Conservation (phyloP, 805 yeast genomes). For the Tetrapisispora taiwanensis region DNA sequence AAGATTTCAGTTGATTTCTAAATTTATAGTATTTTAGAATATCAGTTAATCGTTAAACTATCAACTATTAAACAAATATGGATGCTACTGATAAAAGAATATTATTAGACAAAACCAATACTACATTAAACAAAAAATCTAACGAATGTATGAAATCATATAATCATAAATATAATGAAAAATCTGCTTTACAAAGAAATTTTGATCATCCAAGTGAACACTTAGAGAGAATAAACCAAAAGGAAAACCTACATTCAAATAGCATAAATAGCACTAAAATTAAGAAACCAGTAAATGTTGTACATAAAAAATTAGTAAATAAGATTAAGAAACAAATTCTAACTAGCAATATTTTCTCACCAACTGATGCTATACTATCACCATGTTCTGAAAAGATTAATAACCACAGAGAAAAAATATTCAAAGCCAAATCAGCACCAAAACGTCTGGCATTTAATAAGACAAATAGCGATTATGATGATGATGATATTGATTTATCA, state of each 20-base stretch:
- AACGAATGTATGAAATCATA: background rate
- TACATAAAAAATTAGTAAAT: background rate
- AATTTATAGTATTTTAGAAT: too few relatives aligned
- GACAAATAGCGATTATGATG: background rate
- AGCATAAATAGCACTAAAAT: background rate
- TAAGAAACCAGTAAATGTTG: background rate
- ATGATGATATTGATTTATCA: conserved; percentile 1
- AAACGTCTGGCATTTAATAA: conserved; percentile 9
- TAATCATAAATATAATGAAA: background rate
- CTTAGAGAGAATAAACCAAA: background rate
- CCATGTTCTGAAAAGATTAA: conserved; percentile 49
- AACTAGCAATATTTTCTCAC: conserved; percentile 35
- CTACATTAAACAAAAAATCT: background rate
- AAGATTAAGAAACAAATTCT: background rate
- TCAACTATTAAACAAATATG: too few relatives aligned
- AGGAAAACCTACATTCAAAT: too few relatives aligned
- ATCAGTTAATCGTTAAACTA: too few relatives aligned
- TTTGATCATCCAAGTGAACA: background rate
- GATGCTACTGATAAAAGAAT: background rate
- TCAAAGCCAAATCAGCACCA: conserved; percentile 12
- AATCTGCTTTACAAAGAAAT: background rate
- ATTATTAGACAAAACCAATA: conserved; percentile 1
- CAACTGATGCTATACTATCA: conserved; percentile 48
- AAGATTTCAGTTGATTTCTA: too few relatives aligned
- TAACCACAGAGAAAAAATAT: conserved; percentile 33